These are phyloP conservation scores for Dictyophora rubrovolvata DNA, from an alignment of 768 basidiomycete genomes.

Conservation along the genomic window DNA sequence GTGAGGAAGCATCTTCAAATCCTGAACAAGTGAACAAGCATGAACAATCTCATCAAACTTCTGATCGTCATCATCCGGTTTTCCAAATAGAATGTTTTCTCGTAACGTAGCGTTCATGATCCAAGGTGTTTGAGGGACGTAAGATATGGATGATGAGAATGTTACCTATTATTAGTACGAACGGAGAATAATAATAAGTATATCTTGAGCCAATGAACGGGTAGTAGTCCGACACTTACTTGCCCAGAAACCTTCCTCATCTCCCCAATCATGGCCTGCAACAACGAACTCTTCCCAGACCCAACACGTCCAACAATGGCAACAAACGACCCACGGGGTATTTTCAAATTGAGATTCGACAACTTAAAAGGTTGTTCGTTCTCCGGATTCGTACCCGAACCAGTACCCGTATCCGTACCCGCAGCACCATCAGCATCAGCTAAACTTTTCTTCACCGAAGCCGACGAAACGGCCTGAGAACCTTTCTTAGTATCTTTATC, in stretches of 20 bases:
- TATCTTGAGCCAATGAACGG: too few species aligned
- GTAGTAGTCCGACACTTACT: slow-evolving; percentile 26
- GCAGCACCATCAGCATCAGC: too few species aligned
- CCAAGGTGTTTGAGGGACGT: slow-evolving; percentile 56
- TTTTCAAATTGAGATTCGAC: slow-evolving; percentile 32
- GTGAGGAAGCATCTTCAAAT: slow-evolving; percentile 60
- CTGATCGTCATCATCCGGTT: slow-evolving; percentile 43
- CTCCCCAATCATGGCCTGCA: slow-evolving; percentile 53
- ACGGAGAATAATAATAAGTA: background rate
- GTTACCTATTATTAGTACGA: background rate
- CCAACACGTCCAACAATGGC: slow-evolving; percentile 71
- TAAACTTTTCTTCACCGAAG: slow-evolving; percentile 12
- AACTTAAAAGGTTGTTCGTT: slow-evolving; percentile 36
- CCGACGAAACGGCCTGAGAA: too few species aligned
- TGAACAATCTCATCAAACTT: slow-evolving; percentile 47
- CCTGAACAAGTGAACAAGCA: slow-evolving; percentile 61
- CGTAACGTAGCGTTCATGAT: slow-evolving; percentile 58
- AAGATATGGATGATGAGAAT: slow-evolving; percentile 27
- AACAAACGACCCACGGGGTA: slow-evolving; percentile 50
- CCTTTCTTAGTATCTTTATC: slow-evolving; percentile 11
- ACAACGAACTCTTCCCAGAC: slow-evolving; percentile 58
- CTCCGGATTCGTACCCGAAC: background rate
- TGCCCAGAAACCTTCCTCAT: slow-evolving; percentile 53
- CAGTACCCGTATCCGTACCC: background rate
- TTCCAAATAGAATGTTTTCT: slow-evolving; percentile 69